Evolutionary conservation across 164 flowering plant species (phyloP).

Genomic region (Stephania yunnanensis): DNA sequence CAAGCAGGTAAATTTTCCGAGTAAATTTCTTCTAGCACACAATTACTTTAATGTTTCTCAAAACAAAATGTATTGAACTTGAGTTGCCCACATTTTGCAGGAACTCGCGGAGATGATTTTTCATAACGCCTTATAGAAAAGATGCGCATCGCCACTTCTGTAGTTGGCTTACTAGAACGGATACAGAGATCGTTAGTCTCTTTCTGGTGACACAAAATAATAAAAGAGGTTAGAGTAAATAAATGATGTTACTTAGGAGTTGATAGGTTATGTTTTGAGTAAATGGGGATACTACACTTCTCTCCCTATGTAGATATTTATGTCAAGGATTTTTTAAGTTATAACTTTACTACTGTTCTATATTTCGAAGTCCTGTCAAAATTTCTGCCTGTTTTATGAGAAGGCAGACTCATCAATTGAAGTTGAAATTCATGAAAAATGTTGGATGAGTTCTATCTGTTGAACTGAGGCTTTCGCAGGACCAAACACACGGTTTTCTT

Average conservation of each 20-base stretch:
- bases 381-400: too few relatives aligned
- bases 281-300: background rate
- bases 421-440: too few relatives aligned
- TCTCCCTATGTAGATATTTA: background rate
- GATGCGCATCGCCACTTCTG: background rate
- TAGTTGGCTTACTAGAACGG: background rate
- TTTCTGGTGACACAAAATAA: background rate
- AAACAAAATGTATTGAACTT: background rate
- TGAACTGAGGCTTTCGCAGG: too few relatives aligned
- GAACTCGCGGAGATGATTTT: constrained; percentile 97
- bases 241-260: background rate
- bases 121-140: constrained; percentile 62
- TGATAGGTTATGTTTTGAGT: background rate
- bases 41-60: background rate
- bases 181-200: background rate
- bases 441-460: too few relatives aligned
- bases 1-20: constrained; percentile 67
- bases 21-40: background rate
- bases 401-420: too few relatives aligned
- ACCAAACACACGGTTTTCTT: too few relatives aligned
- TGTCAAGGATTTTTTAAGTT: background rate
- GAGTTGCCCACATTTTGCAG: constrained; percentile 35
- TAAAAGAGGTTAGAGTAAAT: background rate
- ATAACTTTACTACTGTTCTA: too few relatives aligned
- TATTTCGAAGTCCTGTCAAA: too few relatives aligned